Evolutionary conservation across 2,329 filamentous ascomycete genomes (phyloP).

Genomic region (Daldinia eschscholtzii): DNA sequence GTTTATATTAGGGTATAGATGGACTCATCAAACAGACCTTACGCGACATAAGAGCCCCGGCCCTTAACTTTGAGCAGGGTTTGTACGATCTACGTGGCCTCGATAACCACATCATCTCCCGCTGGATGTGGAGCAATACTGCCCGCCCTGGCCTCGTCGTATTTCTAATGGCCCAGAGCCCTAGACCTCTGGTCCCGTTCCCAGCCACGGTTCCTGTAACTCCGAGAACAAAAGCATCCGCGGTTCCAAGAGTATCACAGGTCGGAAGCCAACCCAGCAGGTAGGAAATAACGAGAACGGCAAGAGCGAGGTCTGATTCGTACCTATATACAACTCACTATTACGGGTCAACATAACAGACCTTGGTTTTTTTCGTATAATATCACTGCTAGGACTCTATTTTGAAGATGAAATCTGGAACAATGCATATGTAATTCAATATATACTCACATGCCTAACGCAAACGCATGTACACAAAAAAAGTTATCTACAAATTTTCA

Average conservation of each 20-base stretch:
- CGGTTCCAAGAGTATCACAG: no score
- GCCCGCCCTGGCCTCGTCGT: conserved; percentile 24
- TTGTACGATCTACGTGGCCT: conserved; percentile 9
- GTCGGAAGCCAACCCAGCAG: no score
- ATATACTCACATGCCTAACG: conserved; percentile 31
- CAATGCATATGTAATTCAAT: conserved; percentile 13
- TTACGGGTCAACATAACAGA: not conserved
- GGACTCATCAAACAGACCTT: conserved; percentile 6
- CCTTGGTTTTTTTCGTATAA: not conserved
- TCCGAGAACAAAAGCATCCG: no score
- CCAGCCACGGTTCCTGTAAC: not conserved
- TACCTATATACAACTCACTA: not conserved
- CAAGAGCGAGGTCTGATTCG: no score
- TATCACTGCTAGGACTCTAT: not conserved
- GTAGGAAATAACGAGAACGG: not conserved
- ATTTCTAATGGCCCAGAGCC: not conserved
- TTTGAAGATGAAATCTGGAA: not conserved
- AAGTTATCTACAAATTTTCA: conserved; percentile 33
- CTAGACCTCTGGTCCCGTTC: not conserved
- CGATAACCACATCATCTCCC: conserved; percentile 8
- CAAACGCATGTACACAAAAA: conserved; percentile 28
- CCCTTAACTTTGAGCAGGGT: not conserved
- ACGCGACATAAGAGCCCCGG: not conserved
- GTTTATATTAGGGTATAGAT: conserved; percentile 7
- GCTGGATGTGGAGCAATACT: conserved; percentile 16